Evolutionary conservation across 192 early-diverging fungal species (phyloP).

Genomic region (Kickxella alabastrina): DNA sequence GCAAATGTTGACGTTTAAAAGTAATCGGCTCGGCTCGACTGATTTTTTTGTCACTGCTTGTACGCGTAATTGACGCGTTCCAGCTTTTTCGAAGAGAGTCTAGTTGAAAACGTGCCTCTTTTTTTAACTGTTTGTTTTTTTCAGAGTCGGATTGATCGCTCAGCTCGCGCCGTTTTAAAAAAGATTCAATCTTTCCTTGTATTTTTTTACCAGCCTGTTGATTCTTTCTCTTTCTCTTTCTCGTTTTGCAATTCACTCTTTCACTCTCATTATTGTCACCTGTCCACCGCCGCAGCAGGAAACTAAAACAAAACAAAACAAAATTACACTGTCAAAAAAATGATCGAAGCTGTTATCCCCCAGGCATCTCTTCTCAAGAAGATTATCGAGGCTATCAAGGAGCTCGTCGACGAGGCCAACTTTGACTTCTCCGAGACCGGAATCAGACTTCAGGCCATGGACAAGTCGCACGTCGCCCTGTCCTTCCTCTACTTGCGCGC

Average conservation of each 20-base stretch:
- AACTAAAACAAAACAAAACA: too few relatives aligned
- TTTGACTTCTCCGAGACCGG: slow-evolving; percentile 96
- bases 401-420: slow-evolving; percentile 94
- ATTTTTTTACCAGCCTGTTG: neutral
- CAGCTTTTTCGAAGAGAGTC: too few relatives aligned
- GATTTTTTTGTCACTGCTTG: neutral
- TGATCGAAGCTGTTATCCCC: slow-evolving; percentile 90
- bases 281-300: too few relatives aligned
- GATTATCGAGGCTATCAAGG: slow-evolving; percentile 95
- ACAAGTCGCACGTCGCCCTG: slow-evolving; percentile 96
- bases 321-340: too few relatives aligned
- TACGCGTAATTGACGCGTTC: neutral
- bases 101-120: neutral
- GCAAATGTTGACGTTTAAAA: too few relatives aligned
- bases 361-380: slow-evolving; percentile 89
- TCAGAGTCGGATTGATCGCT: neutral
- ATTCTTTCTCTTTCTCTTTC: neutral
- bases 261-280: too few relatives aligned
- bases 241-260: too few relatives aligned
- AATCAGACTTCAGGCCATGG: slow-evolving; percentile 97
- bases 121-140: neutral
- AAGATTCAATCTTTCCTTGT: neutral
- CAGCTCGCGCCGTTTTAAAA: too few relatives aligned
- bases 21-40: neutral
- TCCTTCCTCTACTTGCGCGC: slow-evolving; percentile 79